Evolutionary conservation across 306 rosid species (phyloP).

Genomic region (Adenanthera pavonina): DNA sequence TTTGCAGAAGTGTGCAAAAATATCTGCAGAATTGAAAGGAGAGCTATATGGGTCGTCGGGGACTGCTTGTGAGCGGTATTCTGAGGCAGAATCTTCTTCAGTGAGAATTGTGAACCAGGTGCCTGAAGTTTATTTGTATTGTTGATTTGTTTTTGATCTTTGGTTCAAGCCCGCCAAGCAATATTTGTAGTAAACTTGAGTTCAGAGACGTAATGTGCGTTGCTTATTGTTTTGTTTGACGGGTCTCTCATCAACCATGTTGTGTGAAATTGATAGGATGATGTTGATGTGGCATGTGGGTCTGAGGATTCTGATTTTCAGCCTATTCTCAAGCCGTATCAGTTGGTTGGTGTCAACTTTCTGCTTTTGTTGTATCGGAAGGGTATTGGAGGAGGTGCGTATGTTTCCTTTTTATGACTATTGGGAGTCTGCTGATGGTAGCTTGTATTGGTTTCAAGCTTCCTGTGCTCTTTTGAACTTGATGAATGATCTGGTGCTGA

Average conservation of each 20-base stretch:
- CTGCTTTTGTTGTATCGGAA: conserved; percentile 85
- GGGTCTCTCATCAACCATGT: not conserved
- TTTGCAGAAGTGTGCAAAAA: conserved; percentile 80
- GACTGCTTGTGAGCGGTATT: conserved; percentile 66
- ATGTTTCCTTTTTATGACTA: conserved; percentile 13
- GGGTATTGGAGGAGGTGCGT: conserved; percentile 92
- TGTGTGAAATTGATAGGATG: conserved; percentile 62
- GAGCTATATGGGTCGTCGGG: conserved; percentile 79
- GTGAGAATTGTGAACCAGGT: conserved; percentile 94
- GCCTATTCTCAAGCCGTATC: conserved; percentile 92
- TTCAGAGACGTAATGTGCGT: not conserved
- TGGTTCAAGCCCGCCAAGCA: not conserved
- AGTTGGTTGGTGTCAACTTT: conserved; percentile 95
- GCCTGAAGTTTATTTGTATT: not conserved
- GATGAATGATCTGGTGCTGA: not conserved
- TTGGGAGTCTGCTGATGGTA: conserved; percentile 13
- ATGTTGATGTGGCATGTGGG: conserved; percentile 80
- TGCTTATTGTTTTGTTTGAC: not conserved
- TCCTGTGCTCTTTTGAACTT: not conserved
- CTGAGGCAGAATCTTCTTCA: conserved; percentile 85
- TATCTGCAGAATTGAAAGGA: conserved; percentile 79
- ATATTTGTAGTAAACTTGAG: not conserved
- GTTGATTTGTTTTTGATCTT: not conserved
- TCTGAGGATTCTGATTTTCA: conserved; percentile 83
- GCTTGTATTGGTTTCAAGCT: conserved; percentile 5